Evolutionary conservation across 2,329 filamentous ascomycete genomes (phyloP), one percentile per base, ranked within the genome.

Genomic region (Cytospora mali): DNA sequence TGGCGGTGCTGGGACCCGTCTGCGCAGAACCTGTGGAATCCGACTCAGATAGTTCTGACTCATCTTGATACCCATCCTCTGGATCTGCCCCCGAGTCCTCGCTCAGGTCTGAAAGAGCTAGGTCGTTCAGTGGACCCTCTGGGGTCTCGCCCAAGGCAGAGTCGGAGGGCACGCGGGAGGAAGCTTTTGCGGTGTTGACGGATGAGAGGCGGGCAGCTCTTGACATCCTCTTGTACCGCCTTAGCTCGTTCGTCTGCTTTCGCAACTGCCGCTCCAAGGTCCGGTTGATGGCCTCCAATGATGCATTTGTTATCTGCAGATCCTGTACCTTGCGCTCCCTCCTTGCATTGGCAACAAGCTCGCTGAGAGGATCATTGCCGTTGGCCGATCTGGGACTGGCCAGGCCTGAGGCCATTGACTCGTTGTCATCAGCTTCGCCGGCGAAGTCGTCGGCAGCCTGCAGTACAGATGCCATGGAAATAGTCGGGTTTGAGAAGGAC

Each of bases 291-390:
- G 95, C 95, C 62, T 97, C 85, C 3, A 99, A 83, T 1, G 93
- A 97, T 1, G 92, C 95, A 71, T 99, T 99, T 61, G 91, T 97
- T 67, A 99, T 99, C 73, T 99, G 92, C 6, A 99, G 80, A 73
- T 99, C 95, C 68, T 98, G 85, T 1, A 99, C 93, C 78, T 98
- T 99, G 65, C 95, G 87, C 75, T 98, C 95, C 39, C 92, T 86
- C 31, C 95, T 86, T 16, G 95, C 95, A 72, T 92, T 95, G n/a
- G 90, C 85, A 13, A 95, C 92, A 7, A 92, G 81, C 64, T 96
- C 93, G 66, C 86, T 90, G 65, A 90, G 79, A 9, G 86, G 81
- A 61, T 89, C 86, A 18, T 84, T 76, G 14, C 81, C 79, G 69
- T 76, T 77, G 31, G 73, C 79, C 54, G 80, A 81, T 73, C 84